These are phyloP conservation scores for Fusarium begoniae DNA, from an alignment of 2,329 filamentous ascomycete genomes.

Conservation along the genomic window DNA sequence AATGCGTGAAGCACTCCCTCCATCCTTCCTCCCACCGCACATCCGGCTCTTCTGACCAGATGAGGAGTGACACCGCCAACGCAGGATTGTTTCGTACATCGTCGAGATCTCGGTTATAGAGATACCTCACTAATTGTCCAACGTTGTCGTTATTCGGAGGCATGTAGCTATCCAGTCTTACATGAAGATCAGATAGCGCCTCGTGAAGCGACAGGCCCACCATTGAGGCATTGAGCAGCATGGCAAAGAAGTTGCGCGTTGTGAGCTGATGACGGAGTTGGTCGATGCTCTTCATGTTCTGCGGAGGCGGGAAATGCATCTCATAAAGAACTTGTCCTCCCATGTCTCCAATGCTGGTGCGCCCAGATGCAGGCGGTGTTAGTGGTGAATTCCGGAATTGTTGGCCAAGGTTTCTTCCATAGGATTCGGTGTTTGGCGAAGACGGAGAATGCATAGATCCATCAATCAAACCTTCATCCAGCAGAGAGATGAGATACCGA, in stretches of 20 bases:
- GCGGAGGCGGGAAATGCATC: conserved; percentile 69
- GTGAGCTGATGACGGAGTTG: conserved; percentile 69
- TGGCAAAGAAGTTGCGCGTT: conserved; percentile 74
- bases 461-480: conserved; percentile 63
- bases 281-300: conserved; percentile 57
- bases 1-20: conserved; percentile 73
- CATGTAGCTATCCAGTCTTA: conserved; percentile 68
- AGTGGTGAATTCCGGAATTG: conserved; percentile 24
- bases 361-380: conserved; percentile 54
- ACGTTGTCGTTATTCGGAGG: conserved; percentile 65
- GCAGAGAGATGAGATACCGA: conserved; percentile 59
- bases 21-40: conserved; percentile 74
- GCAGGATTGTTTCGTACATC: conserved; percentile 70
- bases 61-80: conserved; percentile 67
- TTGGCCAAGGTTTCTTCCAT: conserved; percentile 46
- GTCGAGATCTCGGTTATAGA: conserved; percentile 67
- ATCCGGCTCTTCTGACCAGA: conserved; percentile 70
- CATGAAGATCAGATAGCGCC: conserved; percentile 69
- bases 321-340: conserved; percentile 68
- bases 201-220: conserved; percentile 72
- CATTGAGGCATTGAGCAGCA: conserved; percentile 70
- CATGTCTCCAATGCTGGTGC: conserved; percentile 45
- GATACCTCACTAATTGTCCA: conserved; percentile 68
- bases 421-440: conserved; percentile 53
- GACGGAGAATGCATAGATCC: conserved; percentile 50